Conservation (phyloP, 2,329 filamentous ascomycete species). For the Microdochium bolleyi region DNA sequence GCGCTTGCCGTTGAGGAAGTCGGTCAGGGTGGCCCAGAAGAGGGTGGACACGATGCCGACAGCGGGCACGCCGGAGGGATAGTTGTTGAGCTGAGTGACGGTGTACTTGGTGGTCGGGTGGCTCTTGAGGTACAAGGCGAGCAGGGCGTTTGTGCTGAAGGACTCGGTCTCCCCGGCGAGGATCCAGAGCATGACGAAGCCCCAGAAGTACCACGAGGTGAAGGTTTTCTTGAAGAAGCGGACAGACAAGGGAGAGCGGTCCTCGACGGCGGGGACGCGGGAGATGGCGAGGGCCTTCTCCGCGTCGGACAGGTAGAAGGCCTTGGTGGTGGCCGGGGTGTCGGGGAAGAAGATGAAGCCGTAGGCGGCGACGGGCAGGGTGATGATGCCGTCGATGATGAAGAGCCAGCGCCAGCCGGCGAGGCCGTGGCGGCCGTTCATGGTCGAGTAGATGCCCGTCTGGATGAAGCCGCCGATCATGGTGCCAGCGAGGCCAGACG, state of each 20-base stretch:
- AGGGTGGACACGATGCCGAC: slow-evolving; percentile 40
- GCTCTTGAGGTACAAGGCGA: slow-evolving; percentile 21
- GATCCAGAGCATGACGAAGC: slow-evolving; percentile 21
- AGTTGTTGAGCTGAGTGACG: slow-evolving; percentile 39
- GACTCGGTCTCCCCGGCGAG: slow-evolving; percentile 26
- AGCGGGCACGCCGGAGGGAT: slow-evolving; percentile 32
- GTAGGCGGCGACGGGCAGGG: slow-evolving; percentile 38
- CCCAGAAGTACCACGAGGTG: slow-evolving; percentile 42
- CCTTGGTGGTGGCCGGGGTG: slow-evolving; percentile 27
- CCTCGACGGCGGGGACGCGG: slow-evolving; percentile 26
- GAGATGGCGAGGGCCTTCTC: slow-evolving; percentile 27
- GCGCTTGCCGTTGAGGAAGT: slow-evolving; percentile 42
- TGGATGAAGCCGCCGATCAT: slow-evolving; percentile 43
- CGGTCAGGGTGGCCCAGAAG: slow-evolving; percentile 44
- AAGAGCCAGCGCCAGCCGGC: slow-evolving; percentile 49
- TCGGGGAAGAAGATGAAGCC: slow-evolving; percentile 36
- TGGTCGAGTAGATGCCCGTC: slow-evolving; percentile 41
- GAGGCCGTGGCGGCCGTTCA: slow-evolving; percentile 39
- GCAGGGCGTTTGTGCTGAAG: slow-evolving; percentile 48
- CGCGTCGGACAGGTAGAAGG: slow-evolving; percentile 26
- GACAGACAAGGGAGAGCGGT: slow-evolving; percentile 22
- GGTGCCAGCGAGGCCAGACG: slow-evolving; percentile 15
- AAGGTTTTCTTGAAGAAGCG: slow-evolving; percentile 48
- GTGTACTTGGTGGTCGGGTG: slow-evolving; percentile 15
- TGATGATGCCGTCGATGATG: slow-evolving; percentile 44